Evolutionary conservation across 2,329 filamentous ascomycete genomes (phyloP).

Genomic region (Corynespora cassiicola): DNA sequence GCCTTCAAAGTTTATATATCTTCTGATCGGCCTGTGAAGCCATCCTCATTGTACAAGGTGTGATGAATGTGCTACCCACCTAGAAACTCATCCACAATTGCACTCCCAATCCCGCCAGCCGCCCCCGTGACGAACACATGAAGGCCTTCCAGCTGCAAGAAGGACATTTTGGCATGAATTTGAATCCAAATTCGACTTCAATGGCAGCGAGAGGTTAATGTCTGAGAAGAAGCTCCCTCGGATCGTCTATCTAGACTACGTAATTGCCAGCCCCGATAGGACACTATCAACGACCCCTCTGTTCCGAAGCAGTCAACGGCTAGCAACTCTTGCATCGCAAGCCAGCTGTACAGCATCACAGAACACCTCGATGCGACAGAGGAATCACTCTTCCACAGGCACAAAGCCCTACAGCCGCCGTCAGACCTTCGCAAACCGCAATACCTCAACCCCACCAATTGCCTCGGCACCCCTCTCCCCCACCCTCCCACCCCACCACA

Average conservation of each 20-base stretch:
- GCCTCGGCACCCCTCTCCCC: too few species aligned
- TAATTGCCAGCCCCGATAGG: background rate
- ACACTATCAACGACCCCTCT: background rate
- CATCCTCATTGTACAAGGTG: too few species aligned
- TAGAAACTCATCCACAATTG: constrained; percentile 60
- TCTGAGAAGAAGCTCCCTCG: background rate
- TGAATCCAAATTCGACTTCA: background rate
- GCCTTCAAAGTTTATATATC: too few species aligned
- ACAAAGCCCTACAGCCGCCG: too few species aligned
- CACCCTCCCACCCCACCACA: too few species aligned
- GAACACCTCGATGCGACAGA: too few species aligned
- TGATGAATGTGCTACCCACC: constrained; percentile 49
- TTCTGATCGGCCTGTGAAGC: too few species aligned
- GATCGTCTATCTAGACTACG: background rate
- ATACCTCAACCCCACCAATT: too few species aligned
- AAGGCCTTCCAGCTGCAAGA: constrained; percentile 54
- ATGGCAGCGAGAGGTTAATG: background rate
- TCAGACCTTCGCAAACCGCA: too few species aligned
- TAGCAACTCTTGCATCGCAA: constrained; percentile 1
- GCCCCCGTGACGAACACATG: constrained; percentile 64
- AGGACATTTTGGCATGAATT: constrained; percentile 47
- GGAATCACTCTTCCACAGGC: too few species aligned
- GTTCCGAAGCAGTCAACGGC: background rate
- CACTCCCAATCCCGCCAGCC: constrained; percentile 58
- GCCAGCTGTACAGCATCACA: too few species aligned